Conservation (phyloP, 139 green algal species). For the Eudorina sp. region DNA sequence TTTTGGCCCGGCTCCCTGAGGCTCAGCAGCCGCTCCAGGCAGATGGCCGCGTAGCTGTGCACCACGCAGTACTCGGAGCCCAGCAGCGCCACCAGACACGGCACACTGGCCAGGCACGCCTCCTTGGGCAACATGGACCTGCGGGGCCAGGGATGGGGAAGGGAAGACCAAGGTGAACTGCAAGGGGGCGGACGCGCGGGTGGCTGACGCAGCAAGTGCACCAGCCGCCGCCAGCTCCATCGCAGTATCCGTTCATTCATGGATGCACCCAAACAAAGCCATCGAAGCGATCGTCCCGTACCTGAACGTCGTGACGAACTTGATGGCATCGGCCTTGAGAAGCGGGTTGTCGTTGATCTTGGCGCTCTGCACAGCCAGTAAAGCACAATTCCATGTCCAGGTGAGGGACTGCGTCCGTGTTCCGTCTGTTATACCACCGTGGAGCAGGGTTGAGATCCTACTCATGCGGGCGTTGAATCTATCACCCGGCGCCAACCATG, state of each 20-base stretch:
- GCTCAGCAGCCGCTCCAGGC: conserved; percentile 90
- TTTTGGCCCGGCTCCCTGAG: conserved; percentile 62
- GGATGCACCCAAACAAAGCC: too few species aligned
- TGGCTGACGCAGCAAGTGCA: too few species aligned
- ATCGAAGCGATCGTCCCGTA: neutral
- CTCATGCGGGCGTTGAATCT: too few species aligned
- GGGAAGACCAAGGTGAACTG: too few species aligned
- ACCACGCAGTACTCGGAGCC: conserved; percentile 89
- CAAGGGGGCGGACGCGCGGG: too few species aligned
- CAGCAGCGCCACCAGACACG: conserved; percentile 78
- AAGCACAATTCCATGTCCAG: too few species aligned
- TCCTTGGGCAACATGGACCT: conserved; percentile 85
- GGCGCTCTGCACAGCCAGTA: conserved; percentile 5
- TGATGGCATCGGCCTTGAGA: conserved; percentile 96
- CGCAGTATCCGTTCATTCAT: too few species aligned
- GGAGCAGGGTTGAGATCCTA: too few species aligned
- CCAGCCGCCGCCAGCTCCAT: too few species aligned
- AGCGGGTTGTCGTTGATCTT: conserved; percentile 81
- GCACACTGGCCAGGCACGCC: conserved; percentile 75
- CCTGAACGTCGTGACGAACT: conserved; percentile 96
- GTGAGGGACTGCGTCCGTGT: too few species aligned
- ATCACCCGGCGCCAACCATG: too few species aligned
- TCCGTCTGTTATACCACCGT: too few species aligned
- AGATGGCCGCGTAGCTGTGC: conserved; percentile 96
- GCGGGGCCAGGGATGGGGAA: conserved; percentile 51